Conservation (phyloP, 306 rosid genomes). For the Geum urbanum region DNA sequence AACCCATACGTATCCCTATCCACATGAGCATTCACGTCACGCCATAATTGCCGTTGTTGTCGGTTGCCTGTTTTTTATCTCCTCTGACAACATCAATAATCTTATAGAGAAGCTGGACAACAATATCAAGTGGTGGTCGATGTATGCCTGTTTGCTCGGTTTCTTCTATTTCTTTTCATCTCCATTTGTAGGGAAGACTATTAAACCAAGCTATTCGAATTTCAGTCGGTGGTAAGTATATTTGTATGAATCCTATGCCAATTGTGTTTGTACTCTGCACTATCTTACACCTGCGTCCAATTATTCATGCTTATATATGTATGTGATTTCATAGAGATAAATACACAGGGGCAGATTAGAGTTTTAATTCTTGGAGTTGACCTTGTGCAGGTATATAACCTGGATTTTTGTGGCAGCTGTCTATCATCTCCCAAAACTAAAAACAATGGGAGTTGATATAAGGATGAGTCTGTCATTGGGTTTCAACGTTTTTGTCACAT, state of each 20-base stretch:
- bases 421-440: constrained; percentile 97
- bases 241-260: constrained; percentile 6
- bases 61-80: constrained; percentile 92
- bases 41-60: constrained; percentile 90
- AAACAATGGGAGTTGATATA: constrained; percentile 96
- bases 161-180: constrained; percentile 98
- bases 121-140: constrained; percentile 96
- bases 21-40: constrained; percentile 97
- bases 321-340: neutral
- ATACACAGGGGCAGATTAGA: neutral
- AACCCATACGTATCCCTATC: constrained; percentile 81
- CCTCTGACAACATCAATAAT: constrained; percentile 89
- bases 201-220: constrained; percentile 96
- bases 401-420: constrained; percentile 96
- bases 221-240: constrained; percentile 89
- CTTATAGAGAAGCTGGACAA: constrained; percentile 90
- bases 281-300: neutral
- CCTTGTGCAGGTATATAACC: constrained; percentile 66
- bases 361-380: constrained; percentile 26
- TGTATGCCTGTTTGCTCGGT: constrained; percentile 79
- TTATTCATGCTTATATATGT: neutral
- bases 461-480: constrained; percentile 90
- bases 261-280: constrained; percentile 11
- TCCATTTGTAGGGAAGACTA: constrained; percentile 92
- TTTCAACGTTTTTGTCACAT: constrained; percentile 76